Base-by-base conservation (phyloP, 1,284 basidiomycete species). In the Cryptococcus jaspeensis region DNA sequence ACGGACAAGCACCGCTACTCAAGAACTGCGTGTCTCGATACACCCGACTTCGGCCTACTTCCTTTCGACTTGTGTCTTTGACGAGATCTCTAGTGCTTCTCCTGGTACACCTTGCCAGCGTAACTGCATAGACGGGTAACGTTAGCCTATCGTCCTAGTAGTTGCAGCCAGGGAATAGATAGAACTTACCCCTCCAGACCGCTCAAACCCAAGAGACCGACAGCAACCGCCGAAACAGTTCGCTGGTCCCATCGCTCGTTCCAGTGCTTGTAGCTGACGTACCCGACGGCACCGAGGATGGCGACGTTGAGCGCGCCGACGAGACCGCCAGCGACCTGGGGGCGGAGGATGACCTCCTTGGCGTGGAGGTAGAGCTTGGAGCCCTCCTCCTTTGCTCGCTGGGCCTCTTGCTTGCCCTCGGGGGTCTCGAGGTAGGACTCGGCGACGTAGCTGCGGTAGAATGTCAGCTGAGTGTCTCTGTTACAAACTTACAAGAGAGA, bases 191-290 rank as follows among this genome's bases (percentile, higher is more conserved):
- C 86, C 80, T 90, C 88, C 41, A 84, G 81, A 39, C 83, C 82
- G 78, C 84, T 86, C 22, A 91, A 77, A 1, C 83, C 80, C 20
- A 88, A 62, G 6, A 92, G 74, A 15, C 87, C 87, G 49, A 85
- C 82, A 9, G 84, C 80, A 28, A 88, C 78, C 8, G 83, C 83
- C 22, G 84, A 84, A 7, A 92, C 83, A 11, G 81, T 74, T 18
- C 85, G 81, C 60, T 83, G 79, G 74, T 92, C 88, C 89, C 89
- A 92, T 13, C 83, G 83, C 56, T 77, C 75, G 76, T 80, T 70
- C 88, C 89, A 90, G 75, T 90, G 81, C 53, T 77, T 71, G 77
- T 88, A 89, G 0, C 83, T 82, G 58, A 84, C 78, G 74, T 87
- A 92, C 1, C 87, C 86, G 32, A 90, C 78, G 3, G 83, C 77